These are phyloP conservation scores for Pythium sp. DNA, from an alignment of 352 stramenopile species.

Conservation along the genomic window DNA sequence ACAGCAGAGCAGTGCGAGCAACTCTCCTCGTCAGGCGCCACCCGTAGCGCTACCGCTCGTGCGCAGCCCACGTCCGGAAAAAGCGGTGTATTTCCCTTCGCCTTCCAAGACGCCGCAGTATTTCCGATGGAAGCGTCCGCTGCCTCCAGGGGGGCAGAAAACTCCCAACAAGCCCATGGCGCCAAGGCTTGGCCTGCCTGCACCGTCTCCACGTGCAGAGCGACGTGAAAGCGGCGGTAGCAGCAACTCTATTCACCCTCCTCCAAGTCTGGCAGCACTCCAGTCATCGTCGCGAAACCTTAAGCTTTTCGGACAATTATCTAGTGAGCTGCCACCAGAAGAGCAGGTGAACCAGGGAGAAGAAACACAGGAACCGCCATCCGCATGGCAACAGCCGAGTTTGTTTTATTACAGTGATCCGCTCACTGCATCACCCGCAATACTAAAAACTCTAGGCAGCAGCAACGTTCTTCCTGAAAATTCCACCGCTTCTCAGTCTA, in stretches of 20 bases:
- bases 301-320: not conserved
- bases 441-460: conserved; percentile 4
- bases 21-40: conserved; percentile 15
- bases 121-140: conserved; percentile 56
- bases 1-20: not conserved
- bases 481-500: not conserved
- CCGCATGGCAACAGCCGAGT: conserved; percentile 14
- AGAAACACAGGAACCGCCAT: conserved; percentile 1
- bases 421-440: not conserved
- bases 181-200: not conserved
- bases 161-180: conserved; percentile 10
- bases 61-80: conserved; percentile 38
- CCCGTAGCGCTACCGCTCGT: conserved; percentile 53
- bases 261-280: conserved; percentile 10
- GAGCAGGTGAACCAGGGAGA: not conserved
- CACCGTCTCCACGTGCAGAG: conserved; percentile 17
- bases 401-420: conserved; percentile 27
- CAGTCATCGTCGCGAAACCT: conserved; percentile 8
- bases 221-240: conserved; percentile 7
- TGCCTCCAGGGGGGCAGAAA: conserved; percentile 6
- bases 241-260: not conserved
- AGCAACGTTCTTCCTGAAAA: conserved; percentile 2
- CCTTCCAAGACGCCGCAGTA: conserved; percentile 57
- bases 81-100: conserved; percentile 31
- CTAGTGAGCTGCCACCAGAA: not conserved